Base-by-base conservation (phyloP, 1,284 basidiomycete species). In the Cryptococcus hybrid region DNA sequence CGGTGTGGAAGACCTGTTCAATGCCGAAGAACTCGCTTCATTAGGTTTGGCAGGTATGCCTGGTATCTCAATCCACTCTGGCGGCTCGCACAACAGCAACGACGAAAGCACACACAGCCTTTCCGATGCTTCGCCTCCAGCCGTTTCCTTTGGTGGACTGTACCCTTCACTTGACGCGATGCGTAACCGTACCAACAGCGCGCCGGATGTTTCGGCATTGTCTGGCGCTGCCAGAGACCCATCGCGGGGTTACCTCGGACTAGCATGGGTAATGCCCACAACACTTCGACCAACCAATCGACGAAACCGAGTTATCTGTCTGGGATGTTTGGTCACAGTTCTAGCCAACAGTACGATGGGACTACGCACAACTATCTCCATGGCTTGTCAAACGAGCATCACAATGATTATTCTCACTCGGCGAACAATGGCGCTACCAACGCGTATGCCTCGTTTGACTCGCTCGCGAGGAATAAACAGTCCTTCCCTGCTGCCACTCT, bases 31-130 rank as follows among this genome's bases (percentile, higher is more conserved):
- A 52, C 72, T 80, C n/a, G 76, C 77, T 12, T 73, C 72, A 6
- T 68, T 80, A 7, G 78, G 78, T 36, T 66, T 80, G 15, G 65
- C 73, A 0, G 77, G 76, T 37, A 76, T 79, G 75, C 78, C 78
- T 1, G 78, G 78, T 37, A 73, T 80, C 15, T 69, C 74, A 13
- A 52, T 58, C 36, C 46, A 9, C 45, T 61, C 24, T 55, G 15
- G 15, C 3, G 40, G 5, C 48, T 8, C 30, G 57, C 34, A 51
- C 44, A 15, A 46, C 53, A 18, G 43, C 54, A n/a, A 53, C 36
- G 42, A 45, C 50, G 38, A 54, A 51, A 13, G 15, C 18, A 30
- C 34, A 12, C 24, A 42, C 11, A 15, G n/a, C 11, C 52, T 34
- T 11, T 18, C 51, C 6, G 47, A 55, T 3, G 40, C 51, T 24